Base-by-base conservation (phyloP, 1,139 yeast species). In the Kodamaea sp. region DNA sequence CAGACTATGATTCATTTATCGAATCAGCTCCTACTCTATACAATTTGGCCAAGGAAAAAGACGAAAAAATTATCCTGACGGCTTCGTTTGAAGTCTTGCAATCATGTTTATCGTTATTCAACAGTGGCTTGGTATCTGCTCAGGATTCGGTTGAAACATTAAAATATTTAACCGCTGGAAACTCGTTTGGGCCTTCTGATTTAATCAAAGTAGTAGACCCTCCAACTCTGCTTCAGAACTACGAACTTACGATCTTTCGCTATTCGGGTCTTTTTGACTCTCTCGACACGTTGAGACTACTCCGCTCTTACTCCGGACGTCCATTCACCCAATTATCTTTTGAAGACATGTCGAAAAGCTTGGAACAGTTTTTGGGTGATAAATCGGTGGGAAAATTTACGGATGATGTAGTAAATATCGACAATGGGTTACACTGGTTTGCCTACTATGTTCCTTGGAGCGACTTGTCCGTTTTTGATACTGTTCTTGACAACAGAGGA, bases 31-130 rank as follows among this genome's bases (percentile, higher is more conserved):
- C 44, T n/a, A 21, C 11, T 2, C 24, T 41, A 15, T 35, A 28
- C 21, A 28, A 31, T 7, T 27, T 32, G 27, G 31, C 42, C 7
- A 31, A 25, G 4, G 13, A 26, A n/a, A n/a, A 28, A 3, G 24
- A 28, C 7, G 31, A 34, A 18, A 26, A 27, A 4, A 18, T 30
- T 3, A 22, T 37, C 4, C 27, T 26, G 10, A 8, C 10, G 14
- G 42, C 44, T 3, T 28, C 44, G 7, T 33, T 23, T 10, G 34
- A 35, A 20, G 36, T 41, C 5, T 29, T 41, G 22, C 29, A 38
- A 7, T 24, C 32, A 2, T 35, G 32, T 11, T 34, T 41, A 18
- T 28, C 42, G 1, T 27, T 41, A 7, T 41, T 38, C 24, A 38
- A 38, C 24, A 38, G 35, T 13, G 44, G 44, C 3, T 26, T 35